Evolutionary conservation across 176 grass and related monocot genomes (phyloP).

Genomic region (Phoenix dactylifera): DNA sequence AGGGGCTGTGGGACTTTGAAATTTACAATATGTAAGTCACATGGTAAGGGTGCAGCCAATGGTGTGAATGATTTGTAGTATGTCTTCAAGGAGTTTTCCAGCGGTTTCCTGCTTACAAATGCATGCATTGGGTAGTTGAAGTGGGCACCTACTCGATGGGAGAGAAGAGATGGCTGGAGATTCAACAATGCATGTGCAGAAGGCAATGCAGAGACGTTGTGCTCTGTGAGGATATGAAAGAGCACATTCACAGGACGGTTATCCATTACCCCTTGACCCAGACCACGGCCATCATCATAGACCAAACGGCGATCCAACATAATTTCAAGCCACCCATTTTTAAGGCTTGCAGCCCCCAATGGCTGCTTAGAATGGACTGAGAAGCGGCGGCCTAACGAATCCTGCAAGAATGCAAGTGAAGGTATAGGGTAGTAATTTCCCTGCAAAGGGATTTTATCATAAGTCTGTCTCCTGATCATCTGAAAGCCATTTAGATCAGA

Average conservation of each 20-base stretch:
- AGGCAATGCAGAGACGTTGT: constrained; percentile 73
- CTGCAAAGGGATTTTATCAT: constrained; percentile 93
- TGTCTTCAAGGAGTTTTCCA: constrained; percentile 36
- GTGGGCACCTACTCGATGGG: constrained; percentile 54
- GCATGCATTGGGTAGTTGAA: constrained; percentile 89
- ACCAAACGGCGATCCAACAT: constrained; percentile 95
- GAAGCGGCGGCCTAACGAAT: constrained; percentile 61
- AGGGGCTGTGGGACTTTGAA: constrained; percentile 87
- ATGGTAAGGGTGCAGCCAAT: constrained; percentile 63
- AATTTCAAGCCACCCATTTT: constrained; percentile 94
- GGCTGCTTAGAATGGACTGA: constrained; percentile 93
- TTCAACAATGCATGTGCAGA: constrained; percentile 46
- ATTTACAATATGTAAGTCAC: constrained; percentile 86
- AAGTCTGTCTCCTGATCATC: constrained; percentile 87
- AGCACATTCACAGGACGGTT: constrained; percentile 70
- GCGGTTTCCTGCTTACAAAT: constrained; percentile 55
- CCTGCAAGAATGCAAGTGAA: constrained; percentile 87
- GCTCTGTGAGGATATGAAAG: constrained; percentile 83
- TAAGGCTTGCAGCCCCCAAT: constrained; percentile 75
- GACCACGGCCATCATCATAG: constrained; percentile 77
- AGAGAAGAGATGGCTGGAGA: constrained; percentile 86
- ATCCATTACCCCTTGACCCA: constrained; percentile 94
- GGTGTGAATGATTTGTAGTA: constrained; percentile 51
- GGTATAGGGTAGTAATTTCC: constrained; percentile 98
- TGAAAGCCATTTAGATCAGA: constrained; percentile 98